Evolutionary conservation across 2,329 filamentous ascomycete genomes (phyloP).

Genomic region (Cordyceps tenuipes): DNA sequence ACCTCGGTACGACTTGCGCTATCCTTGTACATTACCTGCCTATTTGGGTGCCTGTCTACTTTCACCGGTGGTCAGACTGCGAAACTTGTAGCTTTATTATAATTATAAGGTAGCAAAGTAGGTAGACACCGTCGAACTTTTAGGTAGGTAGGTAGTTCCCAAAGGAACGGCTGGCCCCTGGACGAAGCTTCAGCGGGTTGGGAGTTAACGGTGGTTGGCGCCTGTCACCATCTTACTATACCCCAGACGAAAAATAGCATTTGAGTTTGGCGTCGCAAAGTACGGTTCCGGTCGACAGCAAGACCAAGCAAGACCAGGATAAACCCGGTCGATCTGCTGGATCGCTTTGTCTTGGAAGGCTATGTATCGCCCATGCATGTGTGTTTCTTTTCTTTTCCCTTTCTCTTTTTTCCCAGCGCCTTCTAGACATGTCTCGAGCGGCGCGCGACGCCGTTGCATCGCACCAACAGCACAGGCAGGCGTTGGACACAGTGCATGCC

Average conservation of each 20-base stretch:
- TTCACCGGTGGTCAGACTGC: background rate
- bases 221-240: background rate
- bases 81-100: background rate
- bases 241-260: background rate
- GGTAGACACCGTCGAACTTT: background rate
- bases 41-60: background rate
- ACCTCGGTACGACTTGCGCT: too few species aligned
- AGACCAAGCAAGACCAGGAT: background rate
- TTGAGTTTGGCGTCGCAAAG: background rate
- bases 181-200: background rate
- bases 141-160: too few species aligned
- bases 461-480: background rate
- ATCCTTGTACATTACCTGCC: background rate
- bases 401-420: background rate
- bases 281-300: background rate
- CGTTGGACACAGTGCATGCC: background rate
- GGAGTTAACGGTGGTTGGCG: background rate
- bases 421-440: constrained; percentile 1
- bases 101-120: too few species aligned
- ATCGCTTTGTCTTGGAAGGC: background rate
- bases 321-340: background rate
- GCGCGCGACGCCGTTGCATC: background rate
- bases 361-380: background rate
- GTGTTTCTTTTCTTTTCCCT: background rate
- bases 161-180: background rate